Percentiles rank a stretch among this genome's conserved stretches.
phyloP scores from a whole-genome alignment of 1,284 basidiomycete genomes.

The Trichosporon coremiiforme region DNA sequence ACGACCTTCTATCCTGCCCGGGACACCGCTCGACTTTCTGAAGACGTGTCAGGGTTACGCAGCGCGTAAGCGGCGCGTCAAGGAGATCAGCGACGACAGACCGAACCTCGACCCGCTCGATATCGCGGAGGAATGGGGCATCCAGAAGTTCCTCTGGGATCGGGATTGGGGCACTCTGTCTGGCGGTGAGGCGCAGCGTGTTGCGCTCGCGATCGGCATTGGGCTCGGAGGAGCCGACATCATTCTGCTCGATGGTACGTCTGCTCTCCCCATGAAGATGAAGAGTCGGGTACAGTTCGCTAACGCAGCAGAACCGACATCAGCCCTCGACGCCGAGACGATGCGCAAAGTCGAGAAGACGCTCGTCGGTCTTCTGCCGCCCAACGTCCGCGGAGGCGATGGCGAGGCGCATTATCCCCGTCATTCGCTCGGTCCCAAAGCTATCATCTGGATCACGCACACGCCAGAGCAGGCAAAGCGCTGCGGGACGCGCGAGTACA shows the following conservation, averaged over 20 bases:
- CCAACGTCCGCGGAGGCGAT: conserved; percentile 1
- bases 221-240: conserved; percentile 74
- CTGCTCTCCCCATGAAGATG: too few relatives aligned
- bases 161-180: conserved; percentile 74
- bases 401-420: conserved; percentile 17
- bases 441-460: conserved; percentile 83
- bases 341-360: conserved; percentile 67
- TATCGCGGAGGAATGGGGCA: conserved; percentile 68
- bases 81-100: conserved; percentile 25
- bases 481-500: conserved; percentile 64
- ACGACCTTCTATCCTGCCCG: conserved; percentile 76
- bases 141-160: conserved; percentile 70
- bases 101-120: conserved; percentile 59
- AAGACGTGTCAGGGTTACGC: conserved; percentile 63
- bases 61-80: conserved; percentile 58
- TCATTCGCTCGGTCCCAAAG: conserved; percentile 60
- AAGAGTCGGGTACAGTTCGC: neutral
- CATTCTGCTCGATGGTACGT: conserved; percentile 74
- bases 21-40: conserved; percentile 73
- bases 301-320: conserved; percentile 71
- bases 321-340: conserved; percentile 74
- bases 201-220: conserved; percentile 72
- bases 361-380: conserved; percentile 61
- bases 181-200: conserved; percentile 78
- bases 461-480: conserved; percentile 74